A percentile compares a stretch with the other conserved stretches of the same genome.
phyloP scores from a whole-genome alignment of 805 yeast species.

The Candida gorgasii region DNA sequence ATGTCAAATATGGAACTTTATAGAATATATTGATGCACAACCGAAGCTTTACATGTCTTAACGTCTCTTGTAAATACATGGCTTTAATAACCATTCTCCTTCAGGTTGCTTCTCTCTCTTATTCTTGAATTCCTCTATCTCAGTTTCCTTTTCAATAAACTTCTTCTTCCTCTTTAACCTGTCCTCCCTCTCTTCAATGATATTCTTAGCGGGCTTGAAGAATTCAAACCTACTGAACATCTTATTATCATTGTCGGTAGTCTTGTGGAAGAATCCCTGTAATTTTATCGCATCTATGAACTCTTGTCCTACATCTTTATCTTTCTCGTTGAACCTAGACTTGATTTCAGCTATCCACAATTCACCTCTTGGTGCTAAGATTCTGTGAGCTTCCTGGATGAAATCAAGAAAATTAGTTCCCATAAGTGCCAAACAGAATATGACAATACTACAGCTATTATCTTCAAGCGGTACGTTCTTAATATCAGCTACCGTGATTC shows the following conservation, averaged over 20 bases:
- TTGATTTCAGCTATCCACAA: conserved; percentile 98
- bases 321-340: conserved; percentile 75
- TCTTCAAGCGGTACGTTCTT: conserved; percentile 83
- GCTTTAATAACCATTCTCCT: conserved; percentile 88
- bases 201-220: conserved; percentile 77
- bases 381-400: conserved; percentile 83
- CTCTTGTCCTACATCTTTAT: conserved; percentile 58
- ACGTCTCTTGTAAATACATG: conserved; percentile 92
- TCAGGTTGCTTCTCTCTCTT: conserved; percentile 62
- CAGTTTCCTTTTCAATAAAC: conserved; percentile 70
- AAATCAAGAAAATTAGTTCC: conserved; percentile 96
- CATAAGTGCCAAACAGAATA: conserved; percentile 94
- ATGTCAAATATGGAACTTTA: too few species aligned
- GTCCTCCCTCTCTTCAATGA: conserved; percentile 60
- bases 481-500: conserved; percentile 96
- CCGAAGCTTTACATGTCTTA: too few species aligned
- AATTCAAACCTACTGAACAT: conserved; percentile 96
- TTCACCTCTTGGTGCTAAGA: conserved; percentile 88
- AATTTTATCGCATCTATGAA: conserved; percentile 77
- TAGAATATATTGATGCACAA: too few species aligned
- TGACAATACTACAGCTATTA: conserved; percentile 79
- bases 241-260: conserved; percentile 82
- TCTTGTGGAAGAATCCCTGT: conserved; percentile 83
- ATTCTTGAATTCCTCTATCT: conserved; percentile 56
- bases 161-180: conserved; percentile 62